Evolutionary conservation across 2,329 filamentous ascomycete species (phyloP).

Genomic region (Claviceps capensis): DNA sequence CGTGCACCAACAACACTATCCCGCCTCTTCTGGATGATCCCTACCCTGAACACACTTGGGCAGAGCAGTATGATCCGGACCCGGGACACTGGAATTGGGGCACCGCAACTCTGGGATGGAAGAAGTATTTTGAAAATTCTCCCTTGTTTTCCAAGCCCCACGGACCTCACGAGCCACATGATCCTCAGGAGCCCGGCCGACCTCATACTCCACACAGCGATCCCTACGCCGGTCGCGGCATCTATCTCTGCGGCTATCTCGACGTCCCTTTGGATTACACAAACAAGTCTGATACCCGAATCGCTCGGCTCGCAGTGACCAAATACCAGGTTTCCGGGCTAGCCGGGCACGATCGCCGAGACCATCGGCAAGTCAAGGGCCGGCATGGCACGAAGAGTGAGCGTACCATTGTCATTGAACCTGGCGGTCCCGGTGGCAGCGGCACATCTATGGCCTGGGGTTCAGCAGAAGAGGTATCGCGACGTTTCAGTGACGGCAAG

Average conservation of each 20-base stretch:
- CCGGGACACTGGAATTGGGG: slow-evolving; percentile 35
- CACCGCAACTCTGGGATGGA: slow-evolving; percentile 7
- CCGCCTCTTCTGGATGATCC: slow-evolving; percentile 28
- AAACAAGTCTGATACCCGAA: slow-evolving; percentile 28
- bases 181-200: too few species aligned
- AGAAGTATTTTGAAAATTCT: not conserved
- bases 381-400: slow-evolving; percentile 23
- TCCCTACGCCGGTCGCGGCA: slow-evolving; percentile 25
- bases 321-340: slow-evolving; percentile 35
- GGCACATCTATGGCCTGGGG: slow-evolving; percentile 29
- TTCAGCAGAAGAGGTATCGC: slow-evolving; percentile 21
- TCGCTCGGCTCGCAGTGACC: slow-evolving; percentile 32
- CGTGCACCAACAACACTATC: slow-evolving; percentile 29
- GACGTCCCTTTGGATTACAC: slow-evolving; percentile 35
- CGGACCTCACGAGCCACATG: too few species aligned
- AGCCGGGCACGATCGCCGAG: slow-evolving; percentile 10
- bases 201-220: slow-evolving; percentile 10
- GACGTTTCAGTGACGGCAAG: slow-evolving; percentile 26
- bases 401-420: slow-evolving; percentile 35
- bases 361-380: not conserved
- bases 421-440: slow-evolving; percentile 36
- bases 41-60: slow-evolving; percentile 24
- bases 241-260: slow-evolving; percentile 34
- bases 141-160: not conserved
- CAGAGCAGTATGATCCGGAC: slow-evolving; percentile 26